Percentiles rank a stretch among this genome's conserved stretches.
Conservation (phyloP, 371 early-diverging fungal genomes). For the Ecytonucleospora hepatopenaei region DNA sequence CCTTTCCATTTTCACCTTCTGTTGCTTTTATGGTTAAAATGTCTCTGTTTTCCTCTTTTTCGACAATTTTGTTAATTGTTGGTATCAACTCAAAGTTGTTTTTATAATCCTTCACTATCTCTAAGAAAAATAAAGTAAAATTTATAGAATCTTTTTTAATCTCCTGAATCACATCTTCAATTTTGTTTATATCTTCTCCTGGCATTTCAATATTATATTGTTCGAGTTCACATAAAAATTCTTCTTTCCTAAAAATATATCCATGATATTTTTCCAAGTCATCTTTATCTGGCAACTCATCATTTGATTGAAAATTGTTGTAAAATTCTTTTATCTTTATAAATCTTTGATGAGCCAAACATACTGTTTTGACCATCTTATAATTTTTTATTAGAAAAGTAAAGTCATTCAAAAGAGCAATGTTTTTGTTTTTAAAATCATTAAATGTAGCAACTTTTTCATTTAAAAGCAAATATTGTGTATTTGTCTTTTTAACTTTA, state of each 20-base stretch:
- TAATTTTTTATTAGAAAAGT: slow-evolving; percentile 30
- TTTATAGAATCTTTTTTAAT: slow-evolving; percentile 31
- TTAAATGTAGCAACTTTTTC: slow-evolving; percentile 14
- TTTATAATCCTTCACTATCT: slow-evolving; percentile 25
- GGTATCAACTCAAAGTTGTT: slow-evolving; percentile 19
- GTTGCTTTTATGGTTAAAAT: slow-evolving; percentile 27
- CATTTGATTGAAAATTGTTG: slow-evolving; percentile 22
- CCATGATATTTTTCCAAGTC: slow-evolving; percentile 30
- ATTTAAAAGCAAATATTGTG: slow-evolving; percentile 5
- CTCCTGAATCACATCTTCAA: slow-evolving; percentile 15
- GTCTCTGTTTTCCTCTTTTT: slow-evolving; percentile 42
- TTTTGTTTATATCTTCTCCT: slow-evolving; percentile 22
- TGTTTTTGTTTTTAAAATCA: slow-evolving; percentile 14
- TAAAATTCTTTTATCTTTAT: slow-evolving; percentile 19
- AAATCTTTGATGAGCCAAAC: slow-evolving; percentile 36
- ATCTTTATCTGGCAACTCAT: slow-evolving; percentile 12
- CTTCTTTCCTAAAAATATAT: slow-evolving; percentile 34
- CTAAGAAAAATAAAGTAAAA: slow-evolving; percentile 27
- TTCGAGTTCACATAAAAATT: slow-evolving; percentile 43
- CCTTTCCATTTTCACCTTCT: slow-evolving; percentile 24
- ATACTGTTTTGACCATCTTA: slow-evolving; percentile 30
- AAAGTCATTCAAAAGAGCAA: slow-evolving; percentile 24
- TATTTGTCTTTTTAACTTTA: slow-evolving; percentile 11
- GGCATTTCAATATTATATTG: slow-evolving; percentile 26
- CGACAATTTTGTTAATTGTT: slow-evolving; percentile 25